Percentiles rank a stretch among this genome's conserved stretches.
phyloP scores from a whole-genome alignment of 2,329 filamentous ascomycete genomes.

The Phoma sp. region DNA sequence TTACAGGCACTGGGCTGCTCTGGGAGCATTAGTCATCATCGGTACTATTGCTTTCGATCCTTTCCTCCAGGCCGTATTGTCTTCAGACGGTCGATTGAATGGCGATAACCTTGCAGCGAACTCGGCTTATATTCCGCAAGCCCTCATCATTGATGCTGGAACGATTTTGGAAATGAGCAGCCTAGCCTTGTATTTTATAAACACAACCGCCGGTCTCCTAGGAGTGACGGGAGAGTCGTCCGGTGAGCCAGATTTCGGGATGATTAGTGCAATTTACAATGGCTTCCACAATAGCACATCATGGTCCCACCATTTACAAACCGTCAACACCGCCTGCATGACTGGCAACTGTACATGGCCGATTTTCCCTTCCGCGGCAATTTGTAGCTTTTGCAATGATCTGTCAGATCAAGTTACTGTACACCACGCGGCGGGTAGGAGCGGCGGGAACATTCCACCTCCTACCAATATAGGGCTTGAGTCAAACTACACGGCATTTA shows the following conservation, averaged over 20 bases:
- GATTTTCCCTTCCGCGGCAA: constrained; percentile 8
- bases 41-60: constrained; percentile 18
- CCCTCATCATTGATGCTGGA: not conserved
- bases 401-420: not conserved
- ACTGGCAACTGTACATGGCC: constrained; percentile 23
- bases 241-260: constrained; percentile 15
- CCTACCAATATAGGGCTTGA: not conserved
- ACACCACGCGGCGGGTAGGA: not conserved
- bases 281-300: constrained; percentile 8
- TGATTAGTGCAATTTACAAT: constrained; percentile 17
- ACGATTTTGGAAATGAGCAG: not conserved
- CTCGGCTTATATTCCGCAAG: not conserved
- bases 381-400: constrained; percentile 19
- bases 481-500: not conserved
- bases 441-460: not conserved
- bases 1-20: constrained; percentile 14
- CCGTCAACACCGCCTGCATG: not conserved
- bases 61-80: constrained; percentile 15
- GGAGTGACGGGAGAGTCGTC: not conserved
- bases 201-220: not conserved
- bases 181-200: not conserved
- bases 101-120: not conserved
- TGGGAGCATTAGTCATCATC: constrained; percentile 14
- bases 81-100: constrained; percentile 2
- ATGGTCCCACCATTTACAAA: no score